Conservation (phyloP, 208 protist species). For the Phytomonas sp. region DNA sequence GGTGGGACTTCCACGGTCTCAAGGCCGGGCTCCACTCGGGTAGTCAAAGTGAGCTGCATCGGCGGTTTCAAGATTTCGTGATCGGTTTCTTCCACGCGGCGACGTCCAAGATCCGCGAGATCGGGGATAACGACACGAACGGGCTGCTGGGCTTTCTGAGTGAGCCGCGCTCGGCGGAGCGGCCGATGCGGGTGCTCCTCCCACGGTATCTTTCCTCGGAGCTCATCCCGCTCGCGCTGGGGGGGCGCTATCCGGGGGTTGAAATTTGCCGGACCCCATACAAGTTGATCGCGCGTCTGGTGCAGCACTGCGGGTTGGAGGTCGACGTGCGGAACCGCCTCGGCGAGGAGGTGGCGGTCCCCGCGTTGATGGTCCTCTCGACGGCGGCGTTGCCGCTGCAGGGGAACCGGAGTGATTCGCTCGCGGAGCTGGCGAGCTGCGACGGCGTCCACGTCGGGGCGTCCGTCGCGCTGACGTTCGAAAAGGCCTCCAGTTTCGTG, state of each 20-base stretch:
- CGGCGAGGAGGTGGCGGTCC: conserved; percentile 42
- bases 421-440: conserved; percentile 24
- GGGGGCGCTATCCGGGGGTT: conserved; percentile 37
- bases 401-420: conserved; percentile 10
- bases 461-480: conserved; percentile 45
- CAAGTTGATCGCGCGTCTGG: conserved; percentile 45
- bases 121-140: conserved; percentile 19
- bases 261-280: conserved; percentile 39
- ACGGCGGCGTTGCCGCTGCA: conserved; percentile 25
- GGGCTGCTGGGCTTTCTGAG: conserved; percentile 45
- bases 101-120: conserved; percentile 20
- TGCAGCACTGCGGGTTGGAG: conserved; percentile 61
- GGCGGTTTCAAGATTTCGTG: conserved; percentile 57
- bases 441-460: conserved; percentile 46
- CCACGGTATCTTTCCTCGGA: conserved; percentile 24
- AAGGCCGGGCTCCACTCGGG: conserved; percentile 22
- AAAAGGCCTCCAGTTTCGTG: conserved; percentile 49
- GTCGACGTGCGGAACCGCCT: conserved; percentile 47
- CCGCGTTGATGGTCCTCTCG: conserved; percentile 70
- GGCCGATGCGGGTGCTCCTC: conserved; percentile 37
- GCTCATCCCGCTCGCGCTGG: conserved; percentile 45
- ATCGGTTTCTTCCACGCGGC: conserved; percentile 67
- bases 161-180: conserved; percentile 20
- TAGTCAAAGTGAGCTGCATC: conserved; percentile 22
- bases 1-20: conserved; percentile 47